Percentiles rank a stretch among this genome's conserved stretches.
Evolutionary conservation across 768 basidiomycete genomes (phyloP).

Genomic region (Tylopilus vinaceipallidus): DNA sequence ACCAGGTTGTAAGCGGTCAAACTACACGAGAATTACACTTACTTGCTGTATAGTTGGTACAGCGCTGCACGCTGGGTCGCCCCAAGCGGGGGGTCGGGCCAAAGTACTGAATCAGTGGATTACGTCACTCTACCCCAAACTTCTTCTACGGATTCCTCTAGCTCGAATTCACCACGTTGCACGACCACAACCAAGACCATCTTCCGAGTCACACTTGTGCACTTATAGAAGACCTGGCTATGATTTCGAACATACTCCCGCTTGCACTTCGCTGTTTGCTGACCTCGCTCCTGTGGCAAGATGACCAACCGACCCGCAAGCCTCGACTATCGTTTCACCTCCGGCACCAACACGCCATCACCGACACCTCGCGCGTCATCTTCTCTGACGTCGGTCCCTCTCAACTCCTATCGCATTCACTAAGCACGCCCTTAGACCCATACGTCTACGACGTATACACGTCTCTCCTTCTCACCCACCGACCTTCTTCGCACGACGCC

Average conservation of each 20-base stretch:
- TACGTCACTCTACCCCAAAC: slow-evolving; percentile 5
- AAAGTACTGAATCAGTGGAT: neutral
- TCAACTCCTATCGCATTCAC: slow-evolving; percentile 27
- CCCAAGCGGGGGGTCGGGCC: neutral
- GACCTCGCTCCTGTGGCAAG: slow-evolving; percentile 39
- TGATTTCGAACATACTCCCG: slow-evolving; percentile 35
- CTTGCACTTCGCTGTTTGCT: slow-evolving; percentile 42
- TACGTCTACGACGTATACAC: slow-evolving; percentile 45
- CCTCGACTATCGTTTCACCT: slow-evolving; percentile 54
- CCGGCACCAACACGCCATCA: slow-evolving; percentile 61
- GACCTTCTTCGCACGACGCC: slow-evolving; percentile 42
- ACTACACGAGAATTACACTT: no score
- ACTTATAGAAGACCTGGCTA: neutral
- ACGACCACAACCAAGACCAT: neutral
- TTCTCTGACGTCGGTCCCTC: slow-evolving; percentile 51
- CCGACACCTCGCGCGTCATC: slow-evolving; percentile 52
- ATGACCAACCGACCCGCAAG: slow-evolving; percentile 29
- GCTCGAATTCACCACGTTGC: neutral
- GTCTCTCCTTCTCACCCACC: slow-evolving; percentile 38
- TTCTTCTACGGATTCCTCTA: no score
- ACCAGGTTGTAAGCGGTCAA: no score
- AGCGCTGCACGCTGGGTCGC: neutral
- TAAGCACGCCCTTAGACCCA: slow-evolving; percentile 22
- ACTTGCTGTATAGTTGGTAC: no score
- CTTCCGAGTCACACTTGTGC: neutral